phyloP scores from a whole-genome alignment of 805 yeast genomes.

The Yarrowia sp. region DNA sequence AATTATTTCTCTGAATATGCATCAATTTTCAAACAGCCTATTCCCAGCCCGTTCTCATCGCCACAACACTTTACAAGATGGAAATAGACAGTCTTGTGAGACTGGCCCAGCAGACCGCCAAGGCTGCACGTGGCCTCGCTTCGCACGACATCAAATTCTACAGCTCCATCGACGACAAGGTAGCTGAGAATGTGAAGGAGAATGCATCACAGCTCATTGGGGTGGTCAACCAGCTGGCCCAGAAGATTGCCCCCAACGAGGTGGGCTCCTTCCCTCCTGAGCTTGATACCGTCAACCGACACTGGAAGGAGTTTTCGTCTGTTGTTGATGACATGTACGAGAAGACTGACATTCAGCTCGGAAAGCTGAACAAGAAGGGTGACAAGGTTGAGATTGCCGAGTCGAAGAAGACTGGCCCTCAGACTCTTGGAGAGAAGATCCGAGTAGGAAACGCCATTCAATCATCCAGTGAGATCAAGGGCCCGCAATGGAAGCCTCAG shows the following conservation, averaged over 20 bases:
- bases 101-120: constrained; percentile 41
- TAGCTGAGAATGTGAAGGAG: constrained; percentile 44
- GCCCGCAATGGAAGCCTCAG: constrained; percentile 42
- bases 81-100: constrained; percentile 19
- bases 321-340: constrained; percentile 71
- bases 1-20: constrained; percentile 20
- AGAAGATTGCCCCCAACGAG: constrained; percentile 33
- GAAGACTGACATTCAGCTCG: constrained; percentile 67
- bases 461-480: constrained; percentile 18
- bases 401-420: constrained; percentile 6
- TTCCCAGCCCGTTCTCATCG: neutral
- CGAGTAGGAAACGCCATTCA: constrained; percentile 19
- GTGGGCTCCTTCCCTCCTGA: constrained; percentile 41
- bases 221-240: constrained; percentile 34
- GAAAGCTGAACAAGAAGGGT: constrained; percentile 39
- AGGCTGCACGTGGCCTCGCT: constrained; percentile 66
- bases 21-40: neutral
- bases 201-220: constrained; percentile 35
- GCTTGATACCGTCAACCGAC: constrained; percentile 38
- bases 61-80: constrained; percentile 13
- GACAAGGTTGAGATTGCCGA: constrained; percentile 26
- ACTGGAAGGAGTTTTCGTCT: constrained; percentile 63
- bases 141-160: constrained; percentile 80
- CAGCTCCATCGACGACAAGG: constrained; percentile 53
- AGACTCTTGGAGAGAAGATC: constrained; percentile 6